Conservation (phyloP, 106 monocot genomes). For the Dioscorea alata region DNA sequence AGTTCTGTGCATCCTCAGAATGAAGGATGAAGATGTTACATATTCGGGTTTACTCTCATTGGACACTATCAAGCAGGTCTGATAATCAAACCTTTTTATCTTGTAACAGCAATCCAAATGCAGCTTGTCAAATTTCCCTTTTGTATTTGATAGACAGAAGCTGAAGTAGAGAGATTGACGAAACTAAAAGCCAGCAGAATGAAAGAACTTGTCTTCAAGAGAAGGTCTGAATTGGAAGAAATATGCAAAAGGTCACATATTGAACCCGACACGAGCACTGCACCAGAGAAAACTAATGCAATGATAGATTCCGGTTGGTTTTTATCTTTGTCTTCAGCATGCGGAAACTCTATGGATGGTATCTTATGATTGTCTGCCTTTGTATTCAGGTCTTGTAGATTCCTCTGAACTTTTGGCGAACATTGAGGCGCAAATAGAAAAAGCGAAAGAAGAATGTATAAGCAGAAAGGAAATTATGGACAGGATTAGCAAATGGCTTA, state of each 20-base stretch:
- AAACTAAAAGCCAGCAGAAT: conserved; percentile 89
- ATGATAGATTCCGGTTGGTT: conserved; percentile 78
- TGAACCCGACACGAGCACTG: conserved; percentile 73
- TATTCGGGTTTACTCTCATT: conserved; percentile 48
- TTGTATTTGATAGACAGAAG: conserved; percentile 38
- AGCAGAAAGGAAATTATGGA: conserved; percentile 93
- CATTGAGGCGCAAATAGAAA: conserved; percentile 77
- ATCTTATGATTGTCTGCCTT: not conserved
- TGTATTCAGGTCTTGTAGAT: conserved; percentile 69
- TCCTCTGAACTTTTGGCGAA: conserved; percentile 73
- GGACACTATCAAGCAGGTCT: conserved; percentile 74
- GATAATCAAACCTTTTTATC: not conserved
- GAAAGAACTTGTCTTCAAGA: conserved; percentile 80
- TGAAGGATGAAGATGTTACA: conserved; percentile 38
- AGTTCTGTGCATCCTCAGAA: conserved; percentile 37
- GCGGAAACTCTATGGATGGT: not conserved
- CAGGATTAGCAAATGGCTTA: conserved; percentile 69
- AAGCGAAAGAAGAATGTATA: conserved; percentile 60
- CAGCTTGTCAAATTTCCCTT: no score
- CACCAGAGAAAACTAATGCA: conserved; percentile 69
- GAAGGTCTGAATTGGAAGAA: conserved; percentile 79
- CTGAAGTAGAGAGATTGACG: conserved; percentile 75
- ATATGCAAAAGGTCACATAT: conserved; percentile 74
- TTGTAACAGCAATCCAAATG: no score
- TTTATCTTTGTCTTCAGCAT: not conserved